Conservation (phyloP, 257 asterid species). For the Ligustrum vulgare region DNA sequence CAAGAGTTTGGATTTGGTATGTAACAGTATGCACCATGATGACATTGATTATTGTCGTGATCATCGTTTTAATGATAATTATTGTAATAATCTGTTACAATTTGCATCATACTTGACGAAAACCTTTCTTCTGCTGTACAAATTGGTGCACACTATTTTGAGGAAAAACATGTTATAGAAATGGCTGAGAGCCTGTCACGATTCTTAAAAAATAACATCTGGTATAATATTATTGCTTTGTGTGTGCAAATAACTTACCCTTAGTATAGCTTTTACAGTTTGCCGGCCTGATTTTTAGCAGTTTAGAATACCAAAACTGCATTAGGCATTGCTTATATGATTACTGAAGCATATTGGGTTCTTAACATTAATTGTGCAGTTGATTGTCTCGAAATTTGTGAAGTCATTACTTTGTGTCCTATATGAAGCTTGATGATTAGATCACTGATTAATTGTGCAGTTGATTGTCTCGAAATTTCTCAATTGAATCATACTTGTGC, state of each 20-base stretch:
- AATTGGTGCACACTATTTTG: neutral
- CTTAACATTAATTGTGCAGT: neutral
- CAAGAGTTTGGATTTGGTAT: constrained; percentile 89
- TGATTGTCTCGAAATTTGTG: neutral
- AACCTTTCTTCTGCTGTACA: neutral
- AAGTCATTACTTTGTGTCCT: neutral
- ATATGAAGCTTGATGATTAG: neutral
- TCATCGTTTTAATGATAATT: neutral
- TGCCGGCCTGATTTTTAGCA: neutral
- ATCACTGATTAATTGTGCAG: no score
- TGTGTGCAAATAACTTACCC: neutral
- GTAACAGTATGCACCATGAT: constrained; percentile 12
- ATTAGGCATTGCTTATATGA: neutral
- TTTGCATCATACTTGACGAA: constrained; percentile 1
- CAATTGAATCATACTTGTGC: no score
- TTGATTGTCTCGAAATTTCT: no score
- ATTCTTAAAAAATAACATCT: neutral
- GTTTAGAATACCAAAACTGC: neutral
- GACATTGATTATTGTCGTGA: constrained; percentile 2
- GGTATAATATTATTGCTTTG: neutral
- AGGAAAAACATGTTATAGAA: neutral
- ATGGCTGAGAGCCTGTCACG: neutral
- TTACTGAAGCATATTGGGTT: neutral
- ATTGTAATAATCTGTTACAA: neutral
- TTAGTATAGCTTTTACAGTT: neutral